A percentile compares a stretch with the other conserved stretches of the same genome.
phyloP scores from a whole-genome alignment of 2,329 filamentous ascomycete species.

The Mycosphaerella sp. region DNA sequence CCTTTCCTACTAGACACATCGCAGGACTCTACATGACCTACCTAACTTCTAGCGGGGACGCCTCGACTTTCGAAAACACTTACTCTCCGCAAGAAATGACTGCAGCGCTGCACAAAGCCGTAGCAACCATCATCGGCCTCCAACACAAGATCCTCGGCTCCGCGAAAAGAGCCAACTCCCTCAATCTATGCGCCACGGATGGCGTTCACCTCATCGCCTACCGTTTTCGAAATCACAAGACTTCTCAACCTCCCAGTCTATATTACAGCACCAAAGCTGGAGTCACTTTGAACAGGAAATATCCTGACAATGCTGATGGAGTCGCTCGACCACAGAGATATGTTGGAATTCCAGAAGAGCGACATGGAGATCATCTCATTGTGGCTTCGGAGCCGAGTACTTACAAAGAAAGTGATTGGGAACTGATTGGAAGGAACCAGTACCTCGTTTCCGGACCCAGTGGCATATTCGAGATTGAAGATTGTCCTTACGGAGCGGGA shows the following conservation, averaged over 20 bases:
- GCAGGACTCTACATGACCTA: constrained; percentile 47
- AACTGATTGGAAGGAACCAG: constrained; percentile 45
- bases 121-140: constrained; percentile 41
- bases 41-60: constrained; percentile 32
- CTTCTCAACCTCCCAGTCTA: constrained; percentile 47
- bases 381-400: constrained; percentile 51
- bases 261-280: constrained; percentile 47
- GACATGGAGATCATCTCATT: constrained; percentile 48
- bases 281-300: constrained; percentile 48
- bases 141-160: constrained; percentile 42
- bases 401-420: constrained; percentile 48
- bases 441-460: constrained; percentile 38
- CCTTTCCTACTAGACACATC: constrained; percentile 27
- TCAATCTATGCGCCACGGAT: constrained; percentile 50
- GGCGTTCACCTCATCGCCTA: constrained; percentile 45
- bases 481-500: constrained; percentile 35
- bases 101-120: constrained; percentile 38
- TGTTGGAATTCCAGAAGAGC: constrained; percentile 33
- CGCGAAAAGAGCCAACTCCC: constrained; percentile 42
- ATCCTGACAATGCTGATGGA: constrained; percentile 44
- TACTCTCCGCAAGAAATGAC: constrained; percentile 42
- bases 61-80: constrained; percentile 31
- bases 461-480: constrained; percentile 35
- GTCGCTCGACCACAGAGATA: constrained; percentile 31
- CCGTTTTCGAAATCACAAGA: constrained; percentile 48